Evolutionary conservation across 2,329 filamentous ascomycete genomes (phyloP), one percentile per base, ranked within the genome.

Genomic region (Penicillium sp.): DNA sequence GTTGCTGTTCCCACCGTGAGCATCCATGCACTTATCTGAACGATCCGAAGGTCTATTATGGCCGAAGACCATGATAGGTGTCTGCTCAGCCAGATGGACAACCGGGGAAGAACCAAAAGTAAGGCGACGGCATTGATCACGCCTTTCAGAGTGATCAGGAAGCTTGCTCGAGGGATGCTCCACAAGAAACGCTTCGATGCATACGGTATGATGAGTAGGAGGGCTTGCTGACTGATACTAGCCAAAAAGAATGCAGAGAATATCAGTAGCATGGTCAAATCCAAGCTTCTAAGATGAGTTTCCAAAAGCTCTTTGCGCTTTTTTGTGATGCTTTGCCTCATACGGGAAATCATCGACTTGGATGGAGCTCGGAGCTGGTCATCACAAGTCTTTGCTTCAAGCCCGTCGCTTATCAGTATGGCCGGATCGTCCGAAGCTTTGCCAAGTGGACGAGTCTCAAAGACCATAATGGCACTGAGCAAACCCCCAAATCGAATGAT

Each of bases 161-260:
- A 42, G 40, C 40, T 42, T 9, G 40, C 40, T 5, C 40, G 40
- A 6, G 40, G 9, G 3, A 42, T 42, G 34, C 40, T 42, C 40
- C 40, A 42, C 2, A 32, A 42, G 9, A 42, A 42, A 32, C 40
- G 40, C 28, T 42, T 42, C 28, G 40, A 42, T 13, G 40, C 40
- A 24, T 42, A 42, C 25, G 40, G 40, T 7, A 42, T 42, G 28
- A 42, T 42, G 11, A 42, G 7, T 11, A 33, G 28, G 5, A 42
- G 6, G 2, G 40, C 40, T 11, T 42, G 40, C 9, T 25, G 32
- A 12, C 40, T 34, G 40, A 42, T 42, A 24, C 40, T 34, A 9
- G 40, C 40, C 2, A 42, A 24, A 6, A 42, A 27, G 9, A 42
- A 42, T 34, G 40, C 28, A 34, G 34, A n/a, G 5, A 42, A 28